Evolutionary conservation across 73 alveolate species (phyloP).

Genomic region (Paramecium bursaria): DNA sequence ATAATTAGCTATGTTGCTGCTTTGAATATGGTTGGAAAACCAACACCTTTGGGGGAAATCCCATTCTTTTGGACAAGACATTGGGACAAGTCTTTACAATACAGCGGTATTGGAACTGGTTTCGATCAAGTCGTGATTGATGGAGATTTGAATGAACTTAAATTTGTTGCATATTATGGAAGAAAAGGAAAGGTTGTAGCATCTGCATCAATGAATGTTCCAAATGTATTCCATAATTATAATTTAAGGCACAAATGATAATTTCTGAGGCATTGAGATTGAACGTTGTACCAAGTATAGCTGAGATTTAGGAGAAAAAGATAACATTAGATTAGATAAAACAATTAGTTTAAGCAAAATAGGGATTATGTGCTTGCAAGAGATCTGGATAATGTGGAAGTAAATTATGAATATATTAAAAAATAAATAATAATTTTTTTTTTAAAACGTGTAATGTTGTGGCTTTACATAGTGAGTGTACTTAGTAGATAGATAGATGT

Average conservation of each 20-base stretch:
- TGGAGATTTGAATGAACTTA: constrained; percentile 58
- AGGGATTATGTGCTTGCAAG: constrained; percentile 24
- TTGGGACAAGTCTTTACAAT: constrained; percentile 65
- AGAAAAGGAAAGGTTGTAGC: constrained; percentile 67
- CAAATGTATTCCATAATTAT: constrained; percentile 19
- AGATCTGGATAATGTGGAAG: constrained; percentile 13
- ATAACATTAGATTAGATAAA: constrained; percentile 9
- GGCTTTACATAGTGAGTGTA: no score
- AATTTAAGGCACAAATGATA: constrained; percentile 40
- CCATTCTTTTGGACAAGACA: constrained; percentile 94
- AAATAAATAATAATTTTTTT: constrained; percentile 23
- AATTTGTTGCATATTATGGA: constrained; percentile 66
- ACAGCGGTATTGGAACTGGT: constrained; percentile 60
- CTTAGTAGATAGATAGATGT: constrained; percentile 15
- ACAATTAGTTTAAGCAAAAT: background rate
- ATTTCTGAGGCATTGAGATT: constrained; percentile 35
- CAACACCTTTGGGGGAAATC: constrained; percentile 75
- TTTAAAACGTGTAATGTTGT: constrained; percentile 62
- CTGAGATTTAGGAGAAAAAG: constrained; percentile 11
- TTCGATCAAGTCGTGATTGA: constrained; percentile 66
- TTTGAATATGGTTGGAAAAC: constrained; percentile 85
- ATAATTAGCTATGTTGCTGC: constrained; percentile 79
- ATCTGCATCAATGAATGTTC: constrained; percentile 65
- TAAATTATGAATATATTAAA: constrained; percentile 9
- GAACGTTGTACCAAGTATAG: constrained; percentile 40